Percentiles rank a stretch among this genome's conserved stretches.
Conservation (phyloP, 2,329 filamentous ascomycete genomes). For the Pseudogymnoascus sp. region DNA sequence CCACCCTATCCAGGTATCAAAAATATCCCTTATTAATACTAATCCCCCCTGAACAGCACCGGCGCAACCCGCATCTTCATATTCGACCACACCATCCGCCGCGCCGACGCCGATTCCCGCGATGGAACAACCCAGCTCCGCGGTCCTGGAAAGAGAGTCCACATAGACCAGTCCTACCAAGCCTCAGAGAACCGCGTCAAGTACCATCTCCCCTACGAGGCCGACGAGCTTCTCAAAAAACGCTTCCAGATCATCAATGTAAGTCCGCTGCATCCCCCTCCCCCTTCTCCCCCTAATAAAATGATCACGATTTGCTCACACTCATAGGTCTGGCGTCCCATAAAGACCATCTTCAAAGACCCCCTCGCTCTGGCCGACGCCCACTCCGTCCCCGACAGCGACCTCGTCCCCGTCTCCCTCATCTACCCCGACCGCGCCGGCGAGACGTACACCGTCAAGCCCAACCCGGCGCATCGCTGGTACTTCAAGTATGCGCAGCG, state of each 20-base stretch:
- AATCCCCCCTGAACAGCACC: slow-evolving; percentile 9
- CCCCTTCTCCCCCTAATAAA: background rate
- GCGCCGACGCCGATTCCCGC: slow-evolving; percentile 38
- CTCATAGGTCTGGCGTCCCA: slow-evolving; percentile 37
- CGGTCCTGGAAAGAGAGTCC: slow-evolving; percentile 61
- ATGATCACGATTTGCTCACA: background rate
- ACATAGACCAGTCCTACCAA: slow-evolving; percentile 70
- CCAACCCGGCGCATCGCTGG: slow-evolving; percentile 42
- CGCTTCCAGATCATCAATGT: slow-evolving; percentile 50
- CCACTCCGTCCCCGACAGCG: slow-evolving; percentile 40
- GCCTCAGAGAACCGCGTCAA: slow-evolving; percentile 61
- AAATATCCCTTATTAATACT: background rate
- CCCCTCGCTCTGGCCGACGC: slow-evolving; percentile 49
- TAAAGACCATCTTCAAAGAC: slow-evolving; percentile 44
- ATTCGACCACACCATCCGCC: slow-evolving; percentile 81
- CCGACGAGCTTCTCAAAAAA: slow-evolving; percentile 36
- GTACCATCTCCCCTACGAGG: slow-evolving; percentile 50
- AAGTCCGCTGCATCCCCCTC: background rate
- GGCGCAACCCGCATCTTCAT: slow-evolving; percentile 48
- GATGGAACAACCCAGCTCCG: slow-evolving; percentile 38
- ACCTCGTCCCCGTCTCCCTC: slow-evolving; percentile 42
- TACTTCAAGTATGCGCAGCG: slow-evolving; percentile 45
- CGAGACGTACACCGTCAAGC: slow-evolving; percentile 41
- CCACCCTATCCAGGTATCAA: slow-evolving; percentile 53
- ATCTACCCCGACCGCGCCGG: slow-evolving; percentile 46